Base-by-base conservation (phyloP, 441 rosid species). In the Populus hybrid region DNA sequence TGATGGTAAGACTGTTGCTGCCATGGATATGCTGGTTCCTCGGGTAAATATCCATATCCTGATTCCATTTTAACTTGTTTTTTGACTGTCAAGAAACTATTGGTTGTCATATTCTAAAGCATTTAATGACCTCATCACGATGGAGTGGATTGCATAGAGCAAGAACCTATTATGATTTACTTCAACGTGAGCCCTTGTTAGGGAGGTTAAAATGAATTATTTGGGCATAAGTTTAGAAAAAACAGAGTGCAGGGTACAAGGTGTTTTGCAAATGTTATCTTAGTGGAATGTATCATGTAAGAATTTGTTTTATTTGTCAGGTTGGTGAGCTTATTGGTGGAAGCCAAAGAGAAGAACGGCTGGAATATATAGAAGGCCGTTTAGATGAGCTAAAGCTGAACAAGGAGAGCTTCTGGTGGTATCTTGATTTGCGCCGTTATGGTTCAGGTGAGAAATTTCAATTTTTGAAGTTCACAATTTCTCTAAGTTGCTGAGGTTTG, bases 271-370 rank as follows among this genome's bases (percentile, higher is more conserved):
- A 30, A n/a, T 1, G 16, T 18, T 54, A 26, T 61, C 38, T 20
- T 10, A 6, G 26, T 11, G 54, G 30, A 68, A 67, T 28, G 16
- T 59, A 8, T 36, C 10, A 26, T 61, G 18, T 63, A 67, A 75
- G 21, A 70, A 35, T 54, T 21, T 72, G 69, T 67, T 74, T 34
- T 34, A 72, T 30, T 74, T 72, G 61, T 74, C 84, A 92, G 97
- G 76, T 95, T 72, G 99, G 99, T 75, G 99, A 94, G 85, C 97
- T 94, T 79, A 90, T 94, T 54, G 99, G 98, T 83, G 99, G 99
- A 87, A 95, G 99, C 88, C 99, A 94, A 84, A 94, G 99, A 84
- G 99, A 95, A 86, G 99, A 95, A 78, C 88, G 99, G 77, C 90
- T 92, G 5, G 95, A 90, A 16, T 87, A 86, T 73, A 83, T 95